Evolutionary conservation across 441 rosid genomes (phyloP).

Genomic region (Aquilaria agallochum): DNA sequence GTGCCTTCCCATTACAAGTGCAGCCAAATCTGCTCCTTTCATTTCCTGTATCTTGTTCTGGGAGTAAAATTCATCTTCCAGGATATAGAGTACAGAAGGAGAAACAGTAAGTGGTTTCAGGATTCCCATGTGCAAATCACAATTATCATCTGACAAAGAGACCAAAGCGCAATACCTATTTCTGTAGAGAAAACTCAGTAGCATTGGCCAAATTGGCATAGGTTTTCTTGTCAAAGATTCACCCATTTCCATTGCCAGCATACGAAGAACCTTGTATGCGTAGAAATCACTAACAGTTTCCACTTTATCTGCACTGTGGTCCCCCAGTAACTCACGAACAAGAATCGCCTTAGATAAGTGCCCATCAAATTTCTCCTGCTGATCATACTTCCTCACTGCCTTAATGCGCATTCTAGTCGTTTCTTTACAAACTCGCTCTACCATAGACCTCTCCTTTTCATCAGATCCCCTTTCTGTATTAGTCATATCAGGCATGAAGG

Average conservation of each 20-base stretch:
- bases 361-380: slow-evolving; percentile 32
- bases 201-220: slow-evolving; percentile 67
- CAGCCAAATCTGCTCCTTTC: slow-evolving; percentile 20
- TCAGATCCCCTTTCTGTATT: slow-evolving; percentile 20
- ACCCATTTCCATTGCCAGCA: slow-evolving; percentile 48
- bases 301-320: slow-evolving; percentile 23
- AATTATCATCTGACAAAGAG: slow-evolving; percentile 45
- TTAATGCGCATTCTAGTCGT: slow-evolving; percentile 38
- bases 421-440: slow-evolving; percentile 36
- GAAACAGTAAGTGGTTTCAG: slow-evolving; percentile 76
- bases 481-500: slow-evolving; percentile 16
- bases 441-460: slow-evolving; percentile 16
- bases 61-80: slow-evolving; percentile 25
- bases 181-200: slow-evolving; percentile 67
- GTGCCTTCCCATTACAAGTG: slow-evolving; percentile 13
- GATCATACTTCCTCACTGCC: slow-evolving; percentile 42
- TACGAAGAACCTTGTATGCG: slow-evolving; percentile 53
- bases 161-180: slow-evolving; percentile 62
- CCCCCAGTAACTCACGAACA: slow-evolving; percentile 33
- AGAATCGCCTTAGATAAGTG: slow-evolving; percentile 38
- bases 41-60: slow-evolving; percentile 19
- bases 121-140: slow-evolving; percentile 42
- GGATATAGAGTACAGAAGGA: slow-evolving; percentile 50
- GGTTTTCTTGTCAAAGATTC: slow-evolving; percentile 32
- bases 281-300: slow-evolving; percentile 40